These are phyloP conservation scores for Elaeis oleifera DNA, from an alignment of 202 grass and related monocot species.

Conservation along the genomic window DNA sequence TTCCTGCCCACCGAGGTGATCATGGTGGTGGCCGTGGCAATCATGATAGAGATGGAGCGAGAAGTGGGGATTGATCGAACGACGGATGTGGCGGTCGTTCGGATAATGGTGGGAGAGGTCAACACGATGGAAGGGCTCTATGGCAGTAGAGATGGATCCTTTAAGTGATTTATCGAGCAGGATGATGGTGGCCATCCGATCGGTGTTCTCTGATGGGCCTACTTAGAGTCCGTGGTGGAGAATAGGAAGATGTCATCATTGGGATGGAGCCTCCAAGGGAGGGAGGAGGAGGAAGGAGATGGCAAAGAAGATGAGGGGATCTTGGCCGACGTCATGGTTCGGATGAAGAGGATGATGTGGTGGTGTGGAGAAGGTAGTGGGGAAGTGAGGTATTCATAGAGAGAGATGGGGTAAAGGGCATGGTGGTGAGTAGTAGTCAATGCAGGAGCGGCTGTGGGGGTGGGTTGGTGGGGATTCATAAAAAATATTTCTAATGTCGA, in stretches of 20 bases:
- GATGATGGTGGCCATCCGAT: background rate
- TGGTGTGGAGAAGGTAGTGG: too few relatives aligned
- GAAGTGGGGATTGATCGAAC: background rate
- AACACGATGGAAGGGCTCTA: conserved; percentile 7
- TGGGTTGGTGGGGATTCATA: too few relatives aligned
- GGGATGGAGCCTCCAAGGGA: background rate
- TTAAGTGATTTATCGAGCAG: background rate
- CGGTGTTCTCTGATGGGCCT: background rate
- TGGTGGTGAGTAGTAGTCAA: too few relatives aligned
- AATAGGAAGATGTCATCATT: background rate
- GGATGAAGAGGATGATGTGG: too few relatives aligned
- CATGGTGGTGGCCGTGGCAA: background rate
- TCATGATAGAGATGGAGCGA: background rate
- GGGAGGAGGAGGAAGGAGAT: conserved; percentile 6
- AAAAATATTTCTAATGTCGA: too few relatives aligned
- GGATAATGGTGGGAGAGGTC: conserved; percentile 28
- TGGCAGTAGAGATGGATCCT: background rate
- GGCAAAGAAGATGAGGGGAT: background rate
- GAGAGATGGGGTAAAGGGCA: too few relatives aligned
- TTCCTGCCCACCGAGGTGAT: background rate
- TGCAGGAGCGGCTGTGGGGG: too few relatives aligned
- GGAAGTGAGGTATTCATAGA: too few relatives aligned
- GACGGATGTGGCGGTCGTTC: conserved; percentile 12
- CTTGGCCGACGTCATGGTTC: too few relatives aligned
- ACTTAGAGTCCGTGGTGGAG: background rate